Evolutionary conservation across 1,284 basidiomycete species (phyloP), one percentile per base, ranked within the genome.

Genomic region (Phellinidium pouzarii): DNA sequence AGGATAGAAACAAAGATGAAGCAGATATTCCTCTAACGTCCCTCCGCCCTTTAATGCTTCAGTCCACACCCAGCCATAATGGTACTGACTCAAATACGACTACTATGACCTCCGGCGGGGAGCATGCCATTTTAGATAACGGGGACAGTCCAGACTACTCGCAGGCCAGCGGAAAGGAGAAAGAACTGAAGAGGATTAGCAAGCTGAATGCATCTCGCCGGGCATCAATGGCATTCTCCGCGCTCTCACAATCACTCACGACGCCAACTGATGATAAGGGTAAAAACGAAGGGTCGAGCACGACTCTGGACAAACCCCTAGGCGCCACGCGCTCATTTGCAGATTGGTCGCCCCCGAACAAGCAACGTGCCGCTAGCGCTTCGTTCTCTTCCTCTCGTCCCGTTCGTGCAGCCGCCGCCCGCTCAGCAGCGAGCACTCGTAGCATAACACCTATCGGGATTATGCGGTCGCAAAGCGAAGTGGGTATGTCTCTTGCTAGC

Each of bases 211-310:
- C 72, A 5, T 80, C 79, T 19, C 70, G 75, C 26, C 70, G 79
- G 7, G 79, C 80, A 6, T 83, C 82, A 22, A 68, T 81, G 63
- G 78, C 79, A 0, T 76, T 83, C 20, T 75, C 68, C 26, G 67
- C 70, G 0, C 60, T 77, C 14, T 73, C 75, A 38, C 63, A 69
- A 44, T 66, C 80, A 17, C 67, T 72, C 25, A 25, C 9, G 17
- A 53, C 38, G 12, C 61, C 70, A 26, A 53, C 60, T 17, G 74
- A 73, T 70, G 73, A 69, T 6, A 37, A 27, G 20, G 29, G 8
- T 7, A 38, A 11, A 2, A 19, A 14, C 34, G 36, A 25, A n/a
- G 22, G 4, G 4, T n/a, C n/a, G n/a, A n/a, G n/a, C n/a, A 38
- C 17, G 27, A 14, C 6, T 8, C 6, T 7, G 31, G 31, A 7